These are phyloP conservation scores for Breynia disticha DNA, from an alignment of 441 rosid genomes.

Conservation along the genomic window DNA sequence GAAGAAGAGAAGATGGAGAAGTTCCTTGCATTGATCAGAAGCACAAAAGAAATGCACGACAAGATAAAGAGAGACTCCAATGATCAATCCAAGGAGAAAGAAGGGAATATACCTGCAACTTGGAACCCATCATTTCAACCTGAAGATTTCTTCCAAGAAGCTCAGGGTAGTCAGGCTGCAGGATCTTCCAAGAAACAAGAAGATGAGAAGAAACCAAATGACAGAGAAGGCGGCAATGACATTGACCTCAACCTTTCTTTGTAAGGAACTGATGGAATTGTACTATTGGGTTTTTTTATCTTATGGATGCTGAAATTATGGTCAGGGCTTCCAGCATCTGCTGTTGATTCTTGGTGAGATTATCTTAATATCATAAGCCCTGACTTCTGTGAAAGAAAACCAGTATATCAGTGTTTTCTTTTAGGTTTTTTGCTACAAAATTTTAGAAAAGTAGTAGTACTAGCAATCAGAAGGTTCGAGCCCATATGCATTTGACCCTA, in stretches of 20 bases:
- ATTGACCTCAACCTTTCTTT: conserved; percentile 1
- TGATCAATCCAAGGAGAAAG: conserved; percentile 1
- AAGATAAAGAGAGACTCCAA: conserved; percentile 16
- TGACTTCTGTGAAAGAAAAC: too few relatives aligned
- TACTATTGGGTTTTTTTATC: too few relatives aligned
- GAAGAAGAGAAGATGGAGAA: conserved; percentile 50
- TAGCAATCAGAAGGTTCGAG: too few relatives aligned
- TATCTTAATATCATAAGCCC: too few relatives aligned
- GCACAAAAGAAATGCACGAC: conserved; percentile 36
- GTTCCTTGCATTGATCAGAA: conserved; percentile 49
- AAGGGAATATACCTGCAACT: conserved; percentile 9
- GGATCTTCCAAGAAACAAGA: neutral
- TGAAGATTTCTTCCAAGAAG: neutral
- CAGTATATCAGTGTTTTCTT: too few relatives aligned
- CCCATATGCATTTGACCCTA: too few relatives aligned
- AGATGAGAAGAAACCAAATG: neutral
- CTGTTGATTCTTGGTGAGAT: too few relatives aligned
- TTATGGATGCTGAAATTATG: too few relatives aligned
- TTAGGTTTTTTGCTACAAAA: too few relatives aligned
- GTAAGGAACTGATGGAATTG: neutral
- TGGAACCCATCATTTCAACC: neutral
- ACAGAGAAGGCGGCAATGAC: neutral
- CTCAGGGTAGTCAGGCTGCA: neutral
- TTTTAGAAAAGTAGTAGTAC: too few relatives aligned
- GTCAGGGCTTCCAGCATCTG: too few relatives aligned